Conservation (phyloP, 495 filamentous ascomycete genomes). For the Barbatosphaeria neglecta region DNA sequence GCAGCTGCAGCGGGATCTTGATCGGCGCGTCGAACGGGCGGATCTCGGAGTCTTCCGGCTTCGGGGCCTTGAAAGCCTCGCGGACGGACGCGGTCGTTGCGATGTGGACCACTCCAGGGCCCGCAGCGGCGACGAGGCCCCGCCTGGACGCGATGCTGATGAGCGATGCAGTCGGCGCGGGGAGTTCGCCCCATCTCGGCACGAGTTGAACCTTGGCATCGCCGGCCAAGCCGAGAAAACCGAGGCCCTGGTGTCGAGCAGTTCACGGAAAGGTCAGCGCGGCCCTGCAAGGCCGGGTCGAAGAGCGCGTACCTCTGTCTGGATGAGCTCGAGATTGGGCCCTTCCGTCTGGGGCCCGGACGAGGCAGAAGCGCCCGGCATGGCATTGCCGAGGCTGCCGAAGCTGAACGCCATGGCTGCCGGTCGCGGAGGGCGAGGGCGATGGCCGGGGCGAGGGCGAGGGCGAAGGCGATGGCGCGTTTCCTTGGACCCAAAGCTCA, state of each 20-base stretch:
- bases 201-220: constrained; percentile 77
- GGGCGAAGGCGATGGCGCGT: constrained; percentile 12
- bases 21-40: constrained; percentile 65
- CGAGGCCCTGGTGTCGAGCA: constrained; percentile 48
- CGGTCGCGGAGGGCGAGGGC: constrained; percentile 15
- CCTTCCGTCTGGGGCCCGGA: constrained; percentile 36
- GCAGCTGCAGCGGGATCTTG: constrained; percentile 56
- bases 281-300: background rate
- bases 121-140: constrained; percentile 78
- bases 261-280: background rate
- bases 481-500: constrained; percentile 15
- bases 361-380: constrained; percentile 11
- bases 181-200: constrained; percentile 66
- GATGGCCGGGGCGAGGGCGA: constrained; percentile 12
- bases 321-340: constrained; percentile 45
- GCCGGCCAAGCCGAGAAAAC: constrained; percentile 67
- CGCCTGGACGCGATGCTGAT: constrained; percentile 69
- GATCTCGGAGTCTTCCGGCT: constrained; percentile 48
- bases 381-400: constrained; percentile 16
- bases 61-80: constrained; percentile 53
- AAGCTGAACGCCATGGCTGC: constrained; percentile 59
- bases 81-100: constrained; percentile 68
- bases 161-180: constrained; percentile 73
- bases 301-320: constrained; percentile 29
- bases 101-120: constrained; percentile 65